These are phyloP conservation scores for Calonectria ilicicola DNA, from an alignment of 2,329 filamentous ascomycete genomes.

Conservation along the genomic window DNA sequence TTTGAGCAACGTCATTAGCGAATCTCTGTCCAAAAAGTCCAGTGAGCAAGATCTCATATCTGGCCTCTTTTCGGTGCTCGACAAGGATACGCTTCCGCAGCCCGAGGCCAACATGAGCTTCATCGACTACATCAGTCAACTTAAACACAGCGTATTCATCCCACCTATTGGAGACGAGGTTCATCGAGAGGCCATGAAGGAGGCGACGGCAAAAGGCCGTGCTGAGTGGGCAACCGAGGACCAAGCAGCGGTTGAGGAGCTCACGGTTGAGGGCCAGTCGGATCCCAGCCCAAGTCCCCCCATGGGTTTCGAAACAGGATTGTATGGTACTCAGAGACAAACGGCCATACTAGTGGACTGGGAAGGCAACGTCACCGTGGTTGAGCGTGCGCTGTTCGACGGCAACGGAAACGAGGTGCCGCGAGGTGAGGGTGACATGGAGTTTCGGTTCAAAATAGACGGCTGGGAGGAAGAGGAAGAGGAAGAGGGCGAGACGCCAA, in stretches of 20 bases:
- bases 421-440: conserved; percentile 66
- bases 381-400: conserved; percentile 72
- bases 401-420: conserved; percentile 65
- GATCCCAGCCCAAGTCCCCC: conserved; percentile 46
- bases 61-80: conserved; percentile 65
- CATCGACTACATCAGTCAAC: conserved; percentile 63
- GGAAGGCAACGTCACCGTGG: conserved; percentile 71
- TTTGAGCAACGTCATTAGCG: conserved; percentile 56
- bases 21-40: conserved; percentile 50
- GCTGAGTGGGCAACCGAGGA: conserved; percentile 54
- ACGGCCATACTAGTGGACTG: conserved; percentile 72
- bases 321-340: conserved; percentile 75
- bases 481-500: conserved; percentile 41
- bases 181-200: conserved; percentile 59
- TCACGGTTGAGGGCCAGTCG: conserved; percentile 52
- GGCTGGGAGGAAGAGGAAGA: conserved; percentile 66
- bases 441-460: conserved; percentile 68
- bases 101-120: conserved; percentile 57
- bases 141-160: conserved; percentile 73
- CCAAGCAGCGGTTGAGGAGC: conserved; percentile 50
- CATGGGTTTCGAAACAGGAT: conserved; percentile 66
- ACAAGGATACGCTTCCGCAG: conserved; percentile 66
- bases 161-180: conserved; percentile 65
- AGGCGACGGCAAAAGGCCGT: conserved; percentile 52
- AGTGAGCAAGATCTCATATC: conserved; percentile 63